Conservation (phyloP, 805 yeast species). For the Suhomyces prunicola region DNA sequence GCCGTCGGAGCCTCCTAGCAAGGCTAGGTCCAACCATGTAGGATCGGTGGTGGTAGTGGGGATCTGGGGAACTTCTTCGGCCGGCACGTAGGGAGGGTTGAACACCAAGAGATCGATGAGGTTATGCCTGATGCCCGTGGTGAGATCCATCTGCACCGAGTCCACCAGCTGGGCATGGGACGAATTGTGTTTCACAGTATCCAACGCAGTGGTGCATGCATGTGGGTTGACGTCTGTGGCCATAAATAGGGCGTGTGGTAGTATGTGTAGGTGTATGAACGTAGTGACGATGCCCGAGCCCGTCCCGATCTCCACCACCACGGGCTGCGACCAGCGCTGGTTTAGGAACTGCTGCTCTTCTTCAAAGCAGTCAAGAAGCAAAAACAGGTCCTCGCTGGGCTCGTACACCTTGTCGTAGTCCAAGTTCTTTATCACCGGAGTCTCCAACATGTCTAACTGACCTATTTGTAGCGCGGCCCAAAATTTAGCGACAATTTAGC, state of each 20-base stretch:
- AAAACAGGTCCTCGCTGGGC: conserved; percentile 90
- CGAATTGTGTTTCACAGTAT: conserved; percentile 21
- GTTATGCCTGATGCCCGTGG: conserved; percentile 44
- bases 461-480: not conserved
- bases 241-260: conserved; percentile 49
- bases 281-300: conserved; percentile 91
- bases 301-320: conserved; percentile 81
- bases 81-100: conserved; percentile 97
- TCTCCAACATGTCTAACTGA: conserved; percentile 55
- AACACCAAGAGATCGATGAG: conserved; percentile 73
- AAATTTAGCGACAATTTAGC: not conserved
- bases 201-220: conserved; percentile 53
- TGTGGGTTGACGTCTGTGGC: conserved; percentile 81
- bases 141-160: conserved; percentile 53
- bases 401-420: conserved; percentile 81
- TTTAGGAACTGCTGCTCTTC: conserved; percentile 41
- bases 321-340: conserved; percentile 32
- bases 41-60: conserved; percentile 48
- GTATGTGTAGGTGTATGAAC: conserved; percentile 61
- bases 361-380: conserved; percentile 79
- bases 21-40: conserved; percentile 84
- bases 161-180: conserved; percentile 15
- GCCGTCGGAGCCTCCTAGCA: conserved; percentile 86
- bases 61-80: conserved; percentile 62
- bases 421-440: conserved; percentile 59